Evolutionary conservation across 805 yeast genomes (phyloP).

Genomic region (Myxozyma kluyveri): DNA sequence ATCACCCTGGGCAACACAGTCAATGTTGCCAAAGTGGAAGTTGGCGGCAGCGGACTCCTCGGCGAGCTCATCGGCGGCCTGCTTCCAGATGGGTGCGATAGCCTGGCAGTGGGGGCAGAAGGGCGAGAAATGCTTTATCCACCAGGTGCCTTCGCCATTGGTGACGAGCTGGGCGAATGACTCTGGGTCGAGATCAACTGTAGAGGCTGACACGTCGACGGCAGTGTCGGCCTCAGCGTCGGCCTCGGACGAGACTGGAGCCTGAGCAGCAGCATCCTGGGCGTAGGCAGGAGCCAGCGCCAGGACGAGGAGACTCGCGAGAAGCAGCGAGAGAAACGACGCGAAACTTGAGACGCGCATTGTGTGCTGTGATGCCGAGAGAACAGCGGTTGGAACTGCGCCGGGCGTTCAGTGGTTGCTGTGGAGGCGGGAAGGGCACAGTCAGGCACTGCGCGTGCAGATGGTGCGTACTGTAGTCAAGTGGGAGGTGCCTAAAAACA

Average conservation of each 20-base stretch:
- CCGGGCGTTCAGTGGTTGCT: no score
- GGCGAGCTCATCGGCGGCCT: conserved; percentile 55
- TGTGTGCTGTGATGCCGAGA: no score
- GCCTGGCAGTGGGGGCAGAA: conserved; percentile 78
- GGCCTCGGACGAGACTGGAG: no score
- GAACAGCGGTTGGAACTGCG: no score
- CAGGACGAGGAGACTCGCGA: conserved; percentile 7
- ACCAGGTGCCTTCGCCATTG: conserved; percentile 51
- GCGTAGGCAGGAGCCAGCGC: conserved; percentile 1
- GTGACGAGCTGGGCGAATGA: conserved; percentile 9
- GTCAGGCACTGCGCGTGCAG: no score
- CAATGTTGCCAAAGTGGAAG: conserved; percentile 65
- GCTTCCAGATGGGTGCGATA: conserved; percentile 81
- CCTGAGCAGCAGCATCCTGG: no score
- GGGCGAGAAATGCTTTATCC: conserved; percentile 89
- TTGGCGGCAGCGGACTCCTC: conserved; percentile 47
- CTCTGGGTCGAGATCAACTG: conserved; percentile 22
- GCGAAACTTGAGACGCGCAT: no score
- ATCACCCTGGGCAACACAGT: conserved; percentile 85
- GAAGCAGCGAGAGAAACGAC: conserved; percentile 1
- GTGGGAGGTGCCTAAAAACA: no score
- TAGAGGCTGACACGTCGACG: conserved; percentile 3
- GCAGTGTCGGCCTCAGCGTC: conserved; percentile 1
- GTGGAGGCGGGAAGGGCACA: no score
- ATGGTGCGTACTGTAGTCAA: no score